Percentiles rank a stretch among this genome's conserved stretches.
These are phyloP conservation scores for Diphasiastrum complanatum DNA, from an alignment of 83 land plant species.

Conservation along the genomic window DNA sequence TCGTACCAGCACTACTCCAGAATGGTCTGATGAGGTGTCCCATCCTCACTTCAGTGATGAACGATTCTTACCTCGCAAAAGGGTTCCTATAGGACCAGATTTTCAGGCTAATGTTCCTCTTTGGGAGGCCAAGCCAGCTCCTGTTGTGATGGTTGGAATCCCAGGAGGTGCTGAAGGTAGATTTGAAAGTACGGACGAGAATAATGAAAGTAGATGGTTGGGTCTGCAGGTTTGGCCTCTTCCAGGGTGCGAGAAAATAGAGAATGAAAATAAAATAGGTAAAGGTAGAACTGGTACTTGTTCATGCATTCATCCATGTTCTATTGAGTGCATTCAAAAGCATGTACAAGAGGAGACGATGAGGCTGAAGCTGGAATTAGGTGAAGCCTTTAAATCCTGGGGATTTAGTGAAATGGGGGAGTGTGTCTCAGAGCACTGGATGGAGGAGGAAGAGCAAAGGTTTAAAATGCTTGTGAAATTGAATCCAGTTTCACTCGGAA, in stretches of 20 bases:
- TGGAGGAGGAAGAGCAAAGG: conserved; percentile 45
- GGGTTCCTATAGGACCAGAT: conserved; percentile 43
- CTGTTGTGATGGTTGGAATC: background rate
- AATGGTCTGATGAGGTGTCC: conserved; percentile 5
- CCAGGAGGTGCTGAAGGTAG: conserved; percentile 1
- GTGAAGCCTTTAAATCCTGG: conserved; percentile 44
- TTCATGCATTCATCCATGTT: conserved; percentile 44
- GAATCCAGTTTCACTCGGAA: conserved; percentile 39
- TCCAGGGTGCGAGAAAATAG: conserved; percentile 17
- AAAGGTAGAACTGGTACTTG: conserved; percentile 50
- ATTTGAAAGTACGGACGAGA: conserved; percentile 16
- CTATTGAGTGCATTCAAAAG: conserved; percentile 54
- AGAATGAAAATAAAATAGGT: conserved; percentile 28
- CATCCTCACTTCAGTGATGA: conserved; percentile 1
- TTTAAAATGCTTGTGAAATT: conserved; percentile 37
- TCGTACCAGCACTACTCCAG: background rate
- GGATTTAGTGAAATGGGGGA: conserved; percentile 75
- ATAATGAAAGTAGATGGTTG: conserved; percentile 24
- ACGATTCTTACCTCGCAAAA: conserved; percentile 25
- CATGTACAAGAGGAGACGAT: conserved; percentile 49
- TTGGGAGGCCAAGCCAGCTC: conserved; percentile 34
- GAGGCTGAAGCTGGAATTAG: conserved; percentile 48
- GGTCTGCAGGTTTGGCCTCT: conserved; percentile 47
- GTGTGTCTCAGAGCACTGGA: conserved; percentile 59
- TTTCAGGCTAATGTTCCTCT: conserved; percentile 58